phyloP scores from a whole-genome alignment of 2,329 filamentous ascomycete species.

The Epichloe hybrida region DNA sequence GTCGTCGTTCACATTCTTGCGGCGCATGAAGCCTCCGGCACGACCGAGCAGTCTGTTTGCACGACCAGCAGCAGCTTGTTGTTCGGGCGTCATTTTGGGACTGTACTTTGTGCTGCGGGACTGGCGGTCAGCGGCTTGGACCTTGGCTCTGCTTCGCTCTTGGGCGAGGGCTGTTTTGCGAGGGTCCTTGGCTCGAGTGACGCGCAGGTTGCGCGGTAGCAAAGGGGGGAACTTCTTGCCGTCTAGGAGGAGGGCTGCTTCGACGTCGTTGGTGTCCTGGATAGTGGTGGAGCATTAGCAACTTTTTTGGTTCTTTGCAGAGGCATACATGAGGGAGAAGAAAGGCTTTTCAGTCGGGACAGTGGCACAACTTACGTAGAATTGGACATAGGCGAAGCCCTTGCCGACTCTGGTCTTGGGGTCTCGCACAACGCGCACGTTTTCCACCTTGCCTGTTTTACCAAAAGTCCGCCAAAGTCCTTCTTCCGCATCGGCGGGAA shows the following conservation, averaged over 20 bases:
- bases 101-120: conserved; percentile 42
- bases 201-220: conserved; percentile 77
- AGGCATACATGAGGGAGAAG: background rate
- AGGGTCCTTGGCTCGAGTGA: conserved; percentile 70
- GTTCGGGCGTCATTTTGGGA: conserved; percentile 55
- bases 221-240: conserved; percentile 93
- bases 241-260: conserved; percentile 76
- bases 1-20: conserved; percentile 15
- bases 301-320: background rate
- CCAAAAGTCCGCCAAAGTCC: conserved; percentile 76
- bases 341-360: no score
- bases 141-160: conserved; percentile 18
- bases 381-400: conserved; percentile 95
- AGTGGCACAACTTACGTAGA: conserved; percentile 42
- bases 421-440: conserved; percentile 83
- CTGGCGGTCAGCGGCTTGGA: conserved; percentile 23
- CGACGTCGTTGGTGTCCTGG: conserved; percentile 71
- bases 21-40: conserved; percentile 42
- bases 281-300: background rate
- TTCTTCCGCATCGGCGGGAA: conserved; percentile 79
- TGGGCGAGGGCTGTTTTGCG: conserved; percentile 42
- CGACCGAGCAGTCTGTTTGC: conserved; percentile 61
- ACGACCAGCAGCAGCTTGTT: conserved; percentile 59
- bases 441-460: conserved; percentile 71
- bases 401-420: conserved; percentile 86